Conservation (phyloP, 768 basidiomycete genomes). For the Podaxis sp. region DNA sequence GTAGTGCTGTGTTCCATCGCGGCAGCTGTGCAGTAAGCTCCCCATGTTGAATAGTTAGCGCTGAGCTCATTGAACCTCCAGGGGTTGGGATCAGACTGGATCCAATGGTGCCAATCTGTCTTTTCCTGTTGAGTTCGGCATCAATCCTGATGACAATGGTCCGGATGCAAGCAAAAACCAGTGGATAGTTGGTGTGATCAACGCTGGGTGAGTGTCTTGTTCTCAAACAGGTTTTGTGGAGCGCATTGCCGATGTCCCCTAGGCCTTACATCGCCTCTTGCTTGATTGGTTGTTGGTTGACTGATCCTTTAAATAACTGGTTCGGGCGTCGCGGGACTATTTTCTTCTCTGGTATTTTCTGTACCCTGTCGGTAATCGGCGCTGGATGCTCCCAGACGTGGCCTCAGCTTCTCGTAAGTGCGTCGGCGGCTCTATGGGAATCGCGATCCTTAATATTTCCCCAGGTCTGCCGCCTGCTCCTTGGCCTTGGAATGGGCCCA, state of each 20-base stretch:
- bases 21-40: constrained; percentile 64
- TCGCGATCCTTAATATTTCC: neutral
- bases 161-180: constrained; percentile 41
- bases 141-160: constrained; percentile 24
- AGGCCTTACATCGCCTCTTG: constrained; percentile 39
- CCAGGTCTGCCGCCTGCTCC: constrained; percentile 46
- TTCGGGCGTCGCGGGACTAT: constrained; percentile 59
- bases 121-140: constrained; percentile 48
- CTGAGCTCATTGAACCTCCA: constrained; percentile 9
- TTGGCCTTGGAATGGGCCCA: constrained; percentile 59
- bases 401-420: constrained; percentile 41
- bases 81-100: constrained; percentile 52
- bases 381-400: constrained; percentile 46
- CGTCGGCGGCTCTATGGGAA: constrained; percentile 4
- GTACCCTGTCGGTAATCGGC: constrained; percentile 42
- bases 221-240: neutral
- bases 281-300: constrained; percentile 40
- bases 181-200: constrained; percentile 72
- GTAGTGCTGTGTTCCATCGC: constrained; percentile 58
- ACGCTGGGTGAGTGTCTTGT: constrained; percentile 44
- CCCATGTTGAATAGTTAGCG: neutral
- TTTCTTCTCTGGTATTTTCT: constrained; percentile 51
- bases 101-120: constrained; percentile 57
- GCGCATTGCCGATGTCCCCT: neutral
- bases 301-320: constrained; percentile 51